A percentile compares a stretch with the other conserved stretches of the same genome.
Evolutionary conservation across 495 filamentous ascomycete genomes (phyloP).

Genomic region (Chaetomium cochliodes): DNA sequence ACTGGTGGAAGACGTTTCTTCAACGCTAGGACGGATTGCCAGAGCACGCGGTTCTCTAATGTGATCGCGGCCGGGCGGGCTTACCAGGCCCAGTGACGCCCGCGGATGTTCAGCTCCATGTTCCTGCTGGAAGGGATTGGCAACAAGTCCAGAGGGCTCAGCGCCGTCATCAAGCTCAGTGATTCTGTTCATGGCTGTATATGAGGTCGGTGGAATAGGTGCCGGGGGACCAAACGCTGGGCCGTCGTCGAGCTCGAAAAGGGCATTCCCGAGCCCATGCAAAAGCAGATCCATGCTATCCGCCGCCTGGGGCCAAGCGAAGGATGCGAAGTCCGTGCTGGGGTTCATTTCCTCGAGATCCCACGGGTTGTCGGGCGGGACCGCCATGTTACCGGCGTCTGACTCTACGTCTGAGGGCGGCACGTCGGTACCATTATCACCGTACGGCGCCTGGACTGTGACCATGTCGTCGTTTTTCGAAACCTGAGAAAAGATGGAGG

Average conservation of each 20-base stretch:
- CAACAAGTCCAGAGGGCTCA: neutral
- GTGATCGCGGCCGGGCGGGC: neutral
- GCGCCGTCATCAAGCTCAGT: neutral
- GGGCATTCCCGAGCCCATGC: neutral
- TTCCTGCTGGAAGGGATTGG: neutral
- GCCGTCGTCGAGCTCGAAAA: neutral
- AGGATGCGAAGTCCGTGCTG: neutral
- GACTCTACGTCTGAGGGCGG: no score
- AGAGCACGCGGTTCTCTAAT: neutral
- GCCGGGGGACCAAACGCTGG: neutral
- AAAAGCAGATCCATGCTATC: neutral
- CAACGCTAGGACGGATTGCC: neutral
- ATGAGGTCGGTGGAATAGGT: neutral
- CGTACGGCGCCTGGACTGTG: no score
- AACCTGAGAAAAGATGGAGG: no score
- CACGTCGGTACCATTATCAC: no score
- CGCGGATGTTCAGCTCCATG: neutral
- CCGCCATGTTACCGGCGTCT: no score
- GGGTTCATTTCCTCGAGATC: neutral
- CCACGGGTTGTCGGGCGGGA: neutral
- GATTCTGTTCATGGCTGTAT: neutral
- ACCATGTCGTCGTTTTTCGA: no score
- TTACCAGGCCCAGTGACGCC: neutral
- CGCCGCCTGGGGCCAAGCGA: neutral
- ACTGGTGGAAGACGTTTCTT: neutral